A percentile compares a stretch with the other conserved stretches of the same genome.
These are phyloP conservation scores for Trypanosoma mega DNA, from an alignment of 208 protist species.

Conservation along the genomic window DNA sequence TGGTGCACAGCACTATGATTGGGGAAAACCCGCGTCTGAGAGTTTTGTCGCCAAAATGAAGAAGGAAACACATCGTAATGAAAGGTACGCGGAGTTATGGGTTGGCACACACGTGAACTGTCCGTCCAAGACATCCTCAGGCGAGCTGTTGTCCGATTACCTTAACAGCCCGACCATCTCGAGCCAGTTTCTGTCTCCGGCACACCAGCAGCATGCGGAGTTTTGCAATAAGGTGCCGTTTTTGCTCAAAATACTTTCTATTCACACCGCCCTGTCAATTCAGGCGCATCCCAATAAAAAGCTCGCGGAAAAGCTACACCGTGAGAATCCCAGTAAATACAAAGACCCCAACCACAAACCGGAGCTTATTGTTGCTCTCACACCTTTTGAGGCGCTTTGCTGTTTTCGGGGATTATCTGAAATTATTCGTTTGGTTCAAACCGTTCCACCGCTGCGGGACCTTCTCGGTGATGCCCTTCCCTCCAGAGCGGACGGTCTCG, in stretches of 20 bases:
- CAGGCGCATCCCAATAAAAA: conserved; percentile 97
- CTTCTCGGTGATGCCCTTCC: conserved; percentile 19
- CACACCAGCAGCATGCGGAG: conserved; percentile 34
- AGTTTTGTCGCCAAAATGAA: conserved; percentile 88
- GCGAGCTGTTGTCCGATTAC: conserved; percentile 60
- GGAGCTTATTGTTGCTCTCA: conserved; percentile 95
- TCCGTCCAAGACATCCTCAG: conserved; percentile 61
- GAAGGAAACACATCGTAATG: conserved; percentile 36
- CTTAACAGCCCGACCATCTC: conserved; percentile 39
- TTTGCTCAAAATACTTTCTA: conserved; percentile 97
- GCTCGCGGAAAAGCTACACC: conserved; percentile 90
- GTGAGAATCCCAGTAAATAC: conserved; percentile 92
- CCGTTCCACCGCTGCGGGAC: conserved; percentile 42
- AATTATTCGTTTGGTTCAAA: conserved; percentile 76
- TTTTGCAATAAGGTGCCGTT: conserved; percentile 91
- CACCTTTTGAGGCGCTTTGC: conserved; percentile 94
- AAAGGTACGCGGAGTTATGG: conserved; percentile 96
- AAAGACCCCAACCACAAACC: conserved; percentile 99
- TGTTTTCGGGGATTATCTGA: conserved; percentile 93
- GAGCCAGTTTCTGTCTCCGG: conserved; percentile 53
- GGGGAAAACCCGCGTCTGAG: conserved; percentile 74
- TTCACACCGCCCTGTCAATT: conserved; percentile 96
- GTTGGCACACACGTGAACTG: conserved; percentile 96
- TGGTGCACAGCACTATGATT: conserved; percentile 82
- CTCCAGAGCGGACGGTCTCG: conserved; percentile 29